Base-by-base conservation (phyloP, 148 eudicot species). In the Spergularia bocconei region DNA sequence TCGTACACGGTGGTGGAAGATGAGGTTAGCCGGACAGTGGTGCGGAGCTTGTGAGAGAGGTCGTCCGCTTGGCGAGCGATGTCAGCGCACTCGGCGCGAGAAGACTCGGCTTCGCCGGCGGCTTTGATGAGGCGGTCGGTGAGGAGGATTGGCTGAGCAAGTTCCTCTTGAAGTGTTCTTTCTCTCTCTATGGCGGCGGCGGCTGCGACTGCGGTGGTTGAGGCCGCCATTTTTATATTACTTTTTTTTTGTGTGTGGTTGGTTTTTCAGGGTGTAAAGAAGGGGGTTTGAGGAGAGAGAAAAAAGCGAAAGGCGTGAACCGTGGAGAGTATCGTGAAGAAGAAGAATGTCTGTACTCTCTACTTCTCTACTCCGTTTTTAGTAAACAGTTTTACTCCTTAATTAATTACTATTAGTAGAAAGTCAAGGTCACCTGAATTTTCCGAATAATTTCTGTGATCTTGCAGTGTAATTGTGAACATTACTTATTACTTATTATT, bases 21-120 rank as follows among this genome's bases (percentile, higher is more conserved):
- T 5, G 79, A 85, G 74, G 66, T 59, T 1, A 80, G 50, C 7
- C 92, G 89, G 36, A 83, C 91, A 72, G 81, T 70, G 70, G 91
- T 72, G 14, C 91, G 89, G 73, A 91, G 92, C 74, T 82, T 87
- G 15, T 83, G 86, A 19, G 91, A 85, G 80, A 91, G 86, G 11
- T 74, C 81, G 54, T 82, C 90, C 61, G 87, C 86, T 29, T 75
- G 86, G n/a, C 62, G 80, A 55, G 88, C 83, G 75, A 91, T 81
- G 0, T 88, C 97, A 29, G 63, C 44, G 81, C 89, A 90, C 65
- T 91, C 97, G 23, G 67, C 47, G 56, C 84, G 89, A 59, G 85
- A 85, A 0, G 91, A 86, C 57, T 90, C 88, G 70, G 92, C 89
- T 41, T 88, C 92, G 23, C 73, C 84, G 59, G 88, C 85, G 7